Evolutionary conservation across 345 rosid species (phyloP), one percentile per base, ranked within the genome.

Genomic region (Erucastrum elatum): DNA sequence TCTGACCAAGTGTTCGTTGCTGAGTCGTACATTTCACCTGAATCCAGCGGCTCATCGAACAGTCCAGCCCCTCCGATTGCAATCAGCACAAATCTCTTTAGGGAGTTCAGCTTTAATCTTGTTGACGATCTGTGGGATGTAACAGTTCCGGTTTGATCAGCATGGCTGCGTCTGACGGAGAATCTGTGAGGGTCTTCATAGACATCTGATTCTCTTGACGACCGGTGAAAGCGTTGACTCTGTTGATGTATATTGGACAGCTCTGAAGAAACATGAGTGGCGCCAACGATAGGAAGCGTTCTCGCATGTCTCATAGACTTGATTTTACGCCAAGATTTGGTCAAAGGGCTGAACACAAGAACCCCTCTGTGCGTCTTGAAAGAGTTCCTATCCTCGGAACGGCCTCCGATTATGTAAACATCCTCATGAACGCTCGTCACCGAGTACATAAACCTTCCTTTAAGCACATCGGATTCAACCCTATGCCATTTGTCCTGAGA

Each of bases 161-260:
- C 79, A 25, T 92, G 97, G 25, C 97, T 39, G 44, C 49, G 85
- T 71, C 97, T 90, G 15, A 93, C 78, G 5, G 99, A 95, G 66
- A 93, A 87, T 79, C 93, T 87, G 86, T 95, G 98, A 37, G 99
- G 98, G 83, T 93, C 99, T 88, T 90, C 99, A 26, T 93, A 95
- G 65, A 93, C 96, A 70, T 91, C 99, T 0, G 94, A 93, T 0
- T 83, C 96, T 15, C 94, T 86, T 9, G 98, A 85, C 78, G 98
- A 85, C 81, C 92, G 81, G 6, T 86, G 81, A 70, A 86, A 86
- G 64, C 91, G 93, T 34, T 91, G 87, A 27, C 12, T 26, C 64
- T 60, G 64, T 11, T 60, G 64, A 26, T 60, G 64, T 26, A 60
- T 4, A 1, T 33, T 4, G 1, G 64, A 60, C 7, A 60, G n/a